Conservation (phyloP, 768 basidiomycete genomes). For the Agaricus bisporus region DNA sequence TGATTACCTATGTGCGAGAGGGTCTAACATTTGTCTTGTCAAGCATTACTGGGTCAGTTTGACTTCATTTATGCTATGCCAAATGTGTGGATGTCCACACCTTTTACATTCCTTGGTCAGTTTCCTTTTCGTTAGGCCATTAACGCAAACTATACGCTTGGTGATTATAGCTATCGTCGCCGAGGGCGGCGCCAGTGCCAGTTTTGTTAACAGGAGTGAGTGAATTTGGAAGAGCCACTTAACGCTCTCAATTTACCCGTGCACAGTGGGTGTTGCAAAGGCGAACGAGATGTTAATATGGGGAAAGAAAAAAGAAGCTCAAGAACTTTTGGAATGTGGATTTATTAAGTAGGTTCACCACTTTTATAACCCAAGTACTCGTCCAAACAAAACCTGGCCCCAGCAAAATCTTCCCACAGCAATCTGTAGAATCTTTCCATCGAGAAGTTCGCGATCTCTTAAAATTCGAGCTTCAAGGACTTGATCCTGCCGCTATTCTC, state of each 20-base stretch:
- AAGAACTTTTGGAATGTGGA: constrained; percentile 52
- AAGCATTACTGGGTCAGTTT: constrained; percentile 65
- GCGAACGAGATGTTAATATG: constrained; percentile 70
- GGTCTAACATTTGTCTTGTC: not conserved
- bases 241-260: not conserved
- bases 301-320: constrained; percentile 58
- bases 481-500: constrained; percentile 51
- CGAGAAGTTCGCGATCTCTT: constrained; percentile 40
- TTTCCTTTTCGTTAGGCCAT: not conserved
- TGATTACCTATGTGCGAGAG: not conserved
- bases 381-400: not conserved
- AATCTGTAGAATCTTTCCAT: constrained; percentile 49
- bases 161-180: constrained; percentile 46
- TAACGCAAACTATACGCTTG: not conserved
- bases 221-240: not conserved
- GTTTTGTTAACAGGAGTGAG: constrained; percentile 61
- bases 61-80: constrained; percentile 70
- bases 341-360: constrained; percentile 51
- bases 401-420: constrained; percentile 56
- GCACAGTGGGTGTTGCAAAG: constrained; percentile 57
- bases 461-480: constrained; percentile 48
- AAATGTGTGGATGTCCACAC: constrained; percentile 54
- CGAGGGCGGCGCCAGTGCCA: constrained; percentile 67
- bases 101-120: constrained; percentile 61
- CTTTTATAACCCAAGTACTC: not conserved